These are phyloP conservation scores for Thermothielavioides terrestris DNA, from an alignment of 495 filamentous ascomycete genomes.

Conservation along the genomic window DNA sequence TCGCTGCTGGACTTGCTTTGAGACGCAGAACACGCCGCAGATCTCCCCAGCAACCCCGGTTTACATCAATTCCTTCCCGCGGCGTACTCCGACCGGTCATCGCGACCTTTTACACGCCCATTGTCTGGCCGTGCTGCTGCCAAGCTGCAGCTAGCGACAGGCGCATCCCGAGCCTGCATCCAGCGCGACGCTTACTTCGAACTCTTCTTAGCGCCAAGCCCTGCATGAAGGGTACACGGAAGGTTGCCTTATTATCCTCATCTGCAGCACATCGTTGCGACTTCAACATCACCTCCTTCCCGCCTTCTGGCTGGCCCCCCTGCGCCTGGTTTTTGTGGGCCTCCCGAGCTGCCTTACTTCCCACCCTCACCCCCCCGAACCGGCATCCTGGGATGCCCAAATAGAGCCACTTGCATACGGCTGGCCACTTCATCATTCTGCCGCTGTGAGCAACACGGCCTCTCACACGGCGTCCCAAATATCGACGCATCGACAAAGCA, in stretches of 20 bases:
- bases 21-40: too few relatives aligned
- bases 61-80: too few relatives aligned
- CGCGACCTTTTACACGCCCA: too few relatives aligned
- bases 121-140: conserved; percentile 2
- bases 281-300: too few relatives aligned
- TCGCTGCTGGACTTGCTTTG: too few relatives aligned
- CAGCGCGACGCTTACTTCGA: neutral
- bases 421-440: conserved; percentile 30
- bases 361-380: conserved; percentile 1
- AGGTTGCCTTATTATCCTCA: neutral
- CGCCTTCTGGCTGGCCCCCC: neutral
- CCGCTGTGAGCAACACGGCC: conserved; percentile 25
- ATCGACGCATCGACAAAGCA: conserved; percentile 18
- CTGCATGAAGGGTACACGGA: neutral
- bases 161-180: conserved; percentile 1
- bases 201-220: neutral
- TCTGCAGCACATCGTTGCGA: too few relatives aligned
- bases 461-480: conserved; percentile 27
- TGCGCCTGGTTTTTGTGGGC: conserved; percentile 8
- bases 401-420: conserved; percentile 30
- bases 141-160: conserved; percentile 5
- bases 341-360: neutral
- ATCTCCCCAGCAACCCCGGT: too few relatives aligned
- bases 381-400: conserved; percentile 20
- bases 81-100: too few relatives aligned